These are phyloP conservation scores for Aspergillus cejpii DNA, from an alignment of 2,329 filamentous ascomycete genomes.

Conservation along the genomic window DNA sequence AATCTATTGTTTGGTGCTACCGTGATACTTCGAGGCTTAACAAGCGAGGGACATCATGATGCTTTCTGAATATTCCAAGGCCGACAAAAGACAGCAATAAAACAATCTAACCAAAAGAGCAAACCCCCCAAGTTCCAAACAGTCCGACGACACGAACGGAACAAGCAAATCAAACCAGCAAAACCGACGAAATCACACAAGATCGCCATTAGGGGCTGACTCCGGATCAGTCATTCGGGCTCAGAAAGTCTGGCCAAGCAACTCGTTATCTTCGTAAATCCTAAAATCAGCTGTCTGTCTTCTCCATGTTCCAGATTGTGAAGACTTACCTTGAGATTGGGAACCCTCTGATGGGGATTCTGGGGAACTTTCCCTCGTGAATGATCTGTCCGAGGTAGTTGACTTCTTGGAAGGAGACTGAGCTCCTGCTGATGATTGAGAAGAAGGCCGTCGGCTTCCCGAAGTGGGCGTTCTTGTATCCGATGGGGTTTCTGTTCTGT, in stretches of 20 bases:
- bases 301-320: too few species aligned
- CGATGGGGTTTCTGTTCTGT: too few species aligned
- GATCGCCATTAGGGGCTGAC: not conserved
- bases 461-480: too few species aligned
- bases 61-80: not conserved
- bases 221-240: not conserved
- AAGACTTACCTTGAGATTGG: too few species aligned
- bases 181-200: not conserved
- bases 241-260: not conserved
- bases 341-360: too few species aligned
- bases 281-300: too few species aligned
- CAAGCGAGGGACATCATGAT: too few species aligned
- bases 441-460: not conserved
- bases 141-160: not conserved
- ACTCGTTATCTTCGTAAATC: too few species aligned
- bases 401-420: too few species aligned
- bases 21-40: not conserved
- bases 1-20: not conserved
- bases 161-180: not conserved
- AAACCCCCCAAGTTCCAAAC: not conserved
- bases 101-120: not conserved
- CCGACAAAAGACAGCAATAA: not conserved
- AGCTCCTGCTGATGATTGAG: not conserved
- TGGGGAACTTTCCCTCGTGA: too few species aligned
- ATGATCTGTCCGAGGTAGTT: too few species aligned